Evolutionary conservation across 2,329 filamentous ascomycete genomes (phyloP), one percentile per base, ranked within the genome.

Genomic region (Diaporthe ampelina): DNA sequence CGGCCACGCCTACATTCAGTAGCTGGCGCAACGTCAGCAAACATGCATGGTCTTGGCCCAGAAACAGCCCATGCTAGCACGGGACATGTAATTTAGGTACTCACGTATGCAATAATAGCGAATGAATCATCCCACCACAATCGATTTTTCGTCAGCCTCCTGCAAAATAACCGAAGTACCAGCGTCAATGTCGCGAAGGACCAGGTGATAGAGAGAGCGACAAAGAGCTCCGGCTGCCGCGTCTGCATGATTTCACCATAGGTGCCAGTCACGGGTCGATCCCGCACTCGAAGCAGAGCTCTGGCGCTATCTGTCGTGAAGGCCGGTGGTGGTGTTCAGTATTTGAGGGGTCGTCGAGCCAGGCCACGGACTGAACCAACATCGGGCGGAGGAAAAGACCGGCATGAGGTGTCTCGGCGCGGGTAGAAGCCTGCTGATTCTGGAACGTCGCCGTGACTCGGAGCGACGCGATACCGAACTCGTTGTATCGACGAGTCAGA

Each of bases 41-140:
- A 7, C 11, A 6, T 43, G 11, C 21, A 37, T 52, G 29, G n/a
- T 43, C 45, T 52, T 32, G 45, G 26, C 63, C 40, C 26, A 4
- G 15, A 2, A 21, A 17, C 7, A 24, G 1, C 17, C 2, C 26
- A 7, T 19, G 29, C 21, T n/a, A 52, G 21, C 5, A 48, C 24
- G 9, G n/a, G 59, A 7, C 21, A 48, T 4, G 19, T 7, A n/a
- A n/a, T n/a, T n/a, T n/a, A n/a, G n/a, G n/a, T 48, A 2, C 63
- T 67, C 29, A 67, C 45, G 17, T 67, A 67, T 67, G 63, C 63
- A 48, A 67, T 67, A 8, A 67, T 37, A 3, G 45, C 63, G 19
- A 67, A 52, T 8, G n/a, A 67, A 52, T 67, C 63, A 2, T 67
- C 63, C 63, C 63, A 67, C 63, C 63, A 67, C 45, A 67, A n/a